A percentile compares a stretch with the other conserved stretches of the same genome.
Evolutionary conservation across 192 early-diverging fungal genomes (phyloP).

Genomic region (Entomortierella chlamydospora): DNA sequence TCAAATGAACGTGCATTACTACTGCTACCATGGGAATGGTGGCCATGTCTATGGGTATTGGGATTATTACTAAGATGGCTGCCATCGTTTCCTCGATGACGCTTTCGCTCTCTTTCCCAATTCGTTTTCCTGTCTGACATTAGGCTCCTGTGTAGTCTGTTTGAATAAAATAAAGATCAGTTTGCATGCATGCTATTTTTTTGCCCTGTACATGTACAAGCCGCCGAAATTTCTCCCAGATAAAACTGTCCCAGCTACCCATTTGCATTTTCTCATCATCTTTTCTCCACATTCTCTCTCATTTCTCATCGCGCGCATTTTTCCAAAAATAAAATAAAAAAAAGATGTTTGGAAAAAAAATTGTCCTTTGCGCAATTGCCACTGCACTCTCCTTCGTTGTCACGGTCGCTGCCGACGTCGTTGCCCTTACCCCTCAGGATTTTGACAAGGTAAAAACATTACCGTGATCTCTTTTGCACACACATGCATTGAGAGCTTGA

Average conservation of each 20-base stretch:
- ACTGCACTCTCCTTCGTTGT: conserved; percentile 31
- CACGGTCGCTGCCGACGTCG: conserved; percentile 41
- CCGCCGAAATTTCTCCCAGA: too few relatives aligned
- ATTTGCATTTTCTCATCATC: conserved; percentile 11
- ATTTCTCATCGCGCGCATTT: not conserved
- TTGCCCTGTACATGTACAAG: too few relatives aligned
- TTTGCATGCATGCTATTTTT: not conserved
- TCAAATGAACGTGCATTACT: too few relatives aligned
- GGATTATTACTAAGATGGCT: too few relatives aligned
- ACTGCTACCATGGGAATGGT: too few relatives aligned
- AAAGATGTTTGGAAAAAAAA: conserved; percentile 47
- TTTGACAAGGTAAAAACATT: conserved; percentile 38
- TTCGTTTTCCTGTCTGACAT: not conserved
- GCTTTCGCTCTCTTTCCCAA: not conserved
- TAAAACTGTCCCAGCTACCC: too few relatives aligned
- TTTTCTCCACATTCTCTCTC: not conserved
- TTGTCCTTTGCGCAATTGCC: conserved; percentile 42
- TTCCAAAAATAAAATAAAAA: too few relatives aligned
- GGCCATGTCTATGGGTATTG: too few relatives aligned
- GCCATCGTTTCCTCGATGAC: too few relatives aligned
- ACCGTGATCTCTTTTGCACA: too few relatives aligned
- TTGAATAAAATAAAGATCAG: not conserved
- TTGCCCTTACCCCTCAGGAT: conserved; percentile 33
- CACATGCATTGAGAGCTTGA: too few relatives aligned
- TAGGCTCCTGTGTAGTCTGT: not conserved